Evolutionary conservation across 257 asterid genomes (phyloP).

Genomic region (Galeopsis tetrahit): DNA sequence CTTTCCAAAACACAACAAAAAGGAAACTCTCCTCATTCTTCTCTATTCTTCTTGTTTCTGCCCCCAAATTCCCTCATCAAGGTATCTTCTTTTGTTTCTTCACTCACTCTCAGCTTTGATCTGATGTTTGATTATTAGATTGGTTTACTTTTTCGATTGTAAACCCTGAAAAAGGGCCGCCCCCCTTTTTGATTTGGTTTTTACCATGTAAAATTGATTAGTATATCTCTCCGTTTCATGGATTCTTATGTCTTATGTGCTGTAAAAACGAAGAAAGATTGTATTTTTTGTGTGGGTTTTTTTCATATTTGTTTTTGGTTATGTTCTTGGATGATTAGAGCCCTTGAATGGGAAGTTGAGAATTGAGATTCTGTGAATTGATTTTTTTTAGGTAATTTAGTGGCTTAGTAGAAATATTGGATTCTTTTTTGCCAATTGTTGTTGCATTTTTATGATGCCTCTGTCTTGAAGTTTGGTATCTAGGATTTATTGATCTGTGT

Average conservation of each 20-base stretch:
- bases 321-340: constrained; percentile 18
- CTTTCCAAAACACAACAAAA: constrained; percentile 35
- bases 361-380: background rate
- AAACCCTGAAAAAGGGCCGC: constrained; percentile 17
- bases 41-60: constrained; percentile 27
- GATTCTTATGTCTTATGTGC: background rate
- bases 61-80: constrained; percentile 35
- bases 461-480: constrained; percentile 4
- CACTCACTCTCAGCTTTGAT: constrained; percentile 32
- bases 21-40: constrained; percentile 33
- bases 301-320: background rate
- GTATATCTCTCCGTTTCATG: background rate
- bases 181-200: background rate
- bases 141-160: constrained; percentile 4
- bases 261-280: background rate
- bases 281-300: constrained; percentile 19
- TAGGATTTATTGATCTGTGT: background rate
- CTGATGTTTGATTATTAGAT: constrained; percentile 23
- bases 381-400: constrained; percentile 3
- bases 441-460: background rate
- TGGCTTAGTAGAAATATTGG: background rate
- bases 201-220: constrained; percentile 22
- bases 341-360: background rate
- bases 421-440: background rate
- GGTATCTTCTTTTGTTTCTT: constrained; percentile 28